These are phyloP conservation scores for Metarhizium humberi DNA, from an alignment of 2,329 filamentous ascomycete species.

Conservation along the genomic window DNA sequence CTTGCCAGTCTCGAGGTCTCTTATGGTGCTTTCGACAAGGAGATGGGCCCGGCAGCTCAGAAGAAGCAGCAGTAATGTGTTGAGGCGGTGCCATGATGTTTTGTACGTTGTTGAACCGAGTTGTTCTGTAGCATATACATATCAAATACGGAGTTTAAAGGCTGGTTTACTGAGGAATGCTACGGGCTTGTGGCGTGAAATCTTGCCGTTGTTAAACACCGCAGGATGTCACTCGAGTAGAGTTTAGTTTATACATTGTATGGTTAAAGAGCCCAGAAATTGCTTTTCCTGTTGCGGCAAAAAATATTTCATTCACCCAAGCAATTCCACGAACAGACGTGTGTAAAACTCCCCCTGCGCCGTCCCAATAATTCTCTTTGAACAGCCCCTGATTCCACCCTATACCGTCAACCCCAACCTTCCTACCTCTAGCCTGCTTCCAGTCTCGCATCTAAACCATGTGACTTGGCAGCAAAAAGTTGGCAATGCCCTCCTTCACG, in stretches of 20 bases:
- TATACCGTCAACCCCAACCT: background rate
- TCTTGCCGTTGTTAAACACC: background rate
- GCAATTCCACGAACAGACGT: background rate
- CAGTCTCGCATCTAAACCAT: constrained; percentile 43
- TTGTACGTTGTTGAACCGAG: background rate
- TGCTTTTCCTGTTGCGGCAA: background rate
- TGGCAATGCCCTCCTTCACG: constrained; percentile 92
- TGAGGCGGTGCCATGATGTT: background rate
- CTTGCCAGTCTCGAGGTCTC: constrained; percentile 77
- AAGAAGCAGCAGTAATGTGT: constrained; percentile 52
- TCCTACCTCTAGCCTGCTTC: background rate
- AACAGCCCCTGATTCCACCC: background rate
- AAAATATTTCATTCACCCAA: background rate
- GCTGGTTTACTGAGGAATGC: background rate
- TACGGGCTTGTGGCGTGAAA: background rate
- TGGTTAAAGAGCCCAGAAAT: background rate
- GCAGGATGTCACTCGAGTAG: background rate
- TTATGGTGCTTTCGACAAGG: constrained; percentile 94
- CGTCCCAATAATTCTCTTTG: background rate
- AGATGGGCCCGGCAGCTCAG: constrained; percentile 80
- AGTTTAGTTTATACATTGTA: background rate
- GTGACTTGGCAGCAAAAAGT: constrained; percentile 90
- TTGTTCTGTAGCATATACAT: constrained; percentile 8
- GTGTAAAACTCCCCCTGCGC: constrained; percentile 1
- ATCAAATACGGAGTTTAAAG: constrained; percentile 11